Conservation (phyloP, 2,329 filamentous ascomycete genomes). For the Penicillium sp. region DNA sequence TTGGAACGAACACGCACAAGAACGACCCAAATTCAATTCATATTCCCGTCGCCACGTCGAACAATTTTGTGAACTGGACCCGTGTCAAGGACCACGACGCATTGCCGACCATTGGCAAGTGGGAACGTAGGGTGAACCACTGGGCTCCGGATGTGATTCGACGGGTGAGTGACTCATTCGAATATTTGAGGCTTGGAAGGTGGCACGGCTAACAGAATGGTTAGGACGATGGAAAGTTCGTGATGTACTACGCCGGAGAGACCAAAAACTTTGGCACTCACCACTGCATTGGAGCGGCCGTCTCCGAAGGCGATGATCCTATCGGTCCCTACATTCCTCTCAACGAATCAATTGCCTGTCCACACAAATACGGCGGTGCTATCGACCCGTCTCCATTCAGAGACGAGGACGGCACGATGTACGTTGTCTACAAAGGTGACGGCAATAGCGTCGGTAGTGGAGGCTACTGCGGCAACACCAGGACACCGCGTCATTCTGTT, state of each 20-base stretch:
- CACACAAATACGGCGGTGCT: conserved; percentile 53
- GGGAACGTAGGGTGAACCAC: conserved; percentile 53
- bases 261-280: conserved; percentile 35
- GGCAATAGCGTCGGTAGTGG: conserved; percentile 54
- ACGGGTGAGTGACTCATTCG: conserved; percentile 33
- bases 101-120: conserved; percentile 50
- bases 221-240: conserved; percentile 48
- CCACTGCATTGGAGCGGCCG: conserved; percentile 60
- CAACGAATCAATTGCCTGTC: conserved; percentile 52
- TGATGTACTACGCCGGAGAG: conserved; percentile 59
- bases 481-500: conserved; percentile 28
- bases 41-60: conserved; percentile 54
- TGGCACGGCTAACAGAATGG: not conserved
- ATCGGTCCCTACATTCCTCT: conserved; percentile 49
- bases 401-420: conserved; percentile 54
- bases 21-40: conserved; percentile 30
- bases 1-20: conserved; percentile 27
- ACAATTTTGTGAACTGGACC: conserved; percentile 49
- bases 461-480: conserved; percentile 46
- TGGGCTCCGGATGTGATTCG: conserved; percentile 62
- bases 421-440: conserved; percentile 64
- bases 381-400: conserved; percentile 62
- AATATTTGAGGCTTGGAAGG: not conserved
- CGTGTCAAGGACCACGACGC: conserved; percentile 47
- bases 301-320: conserved; percentile 30